Base-by-base conservation (phyloP, 208 protist species). In the Acanthamoeba royreba region DNA sequence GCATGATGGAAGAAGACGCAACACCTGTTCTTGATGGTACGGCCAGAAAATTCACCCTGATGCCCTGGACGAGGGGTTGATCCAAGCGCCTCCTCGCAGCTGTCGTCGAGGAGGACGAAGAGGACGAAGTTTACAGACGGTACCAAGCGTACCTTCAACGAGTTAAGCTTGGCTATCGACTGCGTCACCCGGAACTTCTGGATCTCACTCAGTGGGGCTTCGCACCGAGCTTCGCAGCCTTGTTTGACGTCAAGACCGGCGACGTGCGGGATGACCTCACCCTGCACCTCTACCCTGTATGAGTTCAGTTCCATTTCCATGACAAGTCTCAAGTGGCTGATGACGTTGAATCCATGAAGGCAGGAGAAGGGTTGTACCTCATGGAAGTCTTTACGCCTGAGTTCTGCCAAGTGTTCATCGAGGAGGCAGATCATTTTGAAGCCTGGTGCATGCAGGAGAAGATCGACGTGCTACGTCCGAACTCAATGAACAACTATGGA, bases 401-500 rank as follows among this genome's bases (percentile, higher is more conserved):
- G 4, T 95, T 95, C 66, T 95, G 92, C 49, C 43, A 47, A 87
- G 93, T 66, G 8, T 38, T 96, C 46, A 31, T 93, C 7, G 72
- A 93, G 35, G 95, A 96, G 77, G 47, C 95, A 40, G 94, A 95
- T 42, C 40, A 94, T 11, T 96, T 94, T 85, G 90, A 92, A 69
- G 31, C 52, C 28, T 85, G 43, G 74, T 46, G 74, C 74, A 35
- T 9, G 8, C 13, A 40, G 28, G 28, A 45, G 31, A 63, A 91
- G 2, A 90, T 96, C 52, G 92, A 88, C 55, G 72, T 87, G 0
- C 40, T 38, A 11, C 92, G 93, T 55, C 94, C 94, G 40, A 96
- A 96, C 46, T 95, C 93, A 3, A 96, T 96, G 95, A 96, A 96
- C 90, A 92, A 95, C 33, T 96, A 96, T 74, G 95, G 95, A 2